Evolutionary conservation across 768 basidiomycete genomes (phyloP).

Genomic region (Tulasnella sp.): DNA sequence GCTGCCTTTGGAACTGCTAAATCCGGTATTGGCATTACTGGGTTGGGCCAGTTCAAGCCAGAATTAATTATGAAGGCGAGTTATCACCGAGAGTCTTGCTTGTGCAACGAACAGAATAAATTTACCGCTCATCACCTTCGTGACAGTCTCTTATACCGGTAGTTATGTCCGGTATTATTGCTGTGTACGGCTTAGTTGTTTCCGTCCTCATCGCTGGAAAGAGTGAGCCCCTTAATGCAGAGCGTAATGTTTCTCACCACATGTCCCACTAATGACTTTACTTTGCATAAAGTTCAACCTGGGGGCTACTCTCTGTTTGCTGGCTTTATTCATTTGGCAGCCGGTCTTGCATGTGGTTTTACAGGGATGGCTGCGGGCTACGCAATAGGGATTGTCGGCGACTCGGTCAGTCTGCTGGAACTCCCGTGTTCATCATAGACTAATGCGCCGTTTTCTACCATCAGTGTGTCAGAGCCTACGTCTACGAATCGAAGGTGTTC

Average conservation of each 20-base stretch:
- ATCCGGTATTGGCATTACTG: slow-evolving; percentile 93
- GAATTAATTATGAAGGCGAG: slow-evolving; percentile 96
- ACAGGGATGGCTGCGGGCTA: slow-evolving; percentile 91
- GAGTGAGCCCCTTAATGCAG: slow-evolving; percentile 33
- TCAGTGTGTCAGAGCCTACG: slow-evolving; percentile 86
- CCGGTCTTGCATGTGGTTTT: slow-evolving; percentile 81
- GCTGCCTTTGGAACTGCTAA: slow-evolving; percentile 96
- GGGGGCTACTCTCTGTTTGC: slow-evolving; percentile 68
- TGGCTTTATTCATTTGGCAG: slow-evolving; percentile 86
- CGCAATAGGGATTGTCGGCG: slow-evolving; percentile 89
- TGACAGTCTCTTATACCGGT: slow-evolving; percentile 84
- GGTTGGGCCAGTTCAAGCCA: slow-evolving; percentile 84
- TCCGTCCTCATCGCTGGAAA: slow-evolving; percentile 80
- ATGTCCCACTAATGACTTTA: not conserved
- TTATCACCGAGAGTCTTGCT: not conserved
- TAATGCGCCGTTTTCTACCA: not conserved
- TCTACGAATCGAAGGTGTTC: slow-evolving; percentile 83
- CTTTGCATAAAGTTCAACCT: slow-evolving; percentile 39
- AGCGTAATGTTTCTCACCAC: not conserved
- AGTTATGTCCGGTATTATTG: slow-evolving; percentile 97
- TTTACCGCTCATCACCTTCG: not conserved
- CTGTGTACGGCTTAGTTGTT: slow-evolving; percentile 93
- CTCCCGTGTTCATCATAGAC: not conserved
- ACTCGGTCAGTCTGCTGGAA: slow-evolving; percentile 51
- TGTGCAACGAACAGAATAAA: not conserved